Base-by-base conservation (phyloP, 1,284 basidiomycete genomes). In the Tilletia walkeri region DNA sequence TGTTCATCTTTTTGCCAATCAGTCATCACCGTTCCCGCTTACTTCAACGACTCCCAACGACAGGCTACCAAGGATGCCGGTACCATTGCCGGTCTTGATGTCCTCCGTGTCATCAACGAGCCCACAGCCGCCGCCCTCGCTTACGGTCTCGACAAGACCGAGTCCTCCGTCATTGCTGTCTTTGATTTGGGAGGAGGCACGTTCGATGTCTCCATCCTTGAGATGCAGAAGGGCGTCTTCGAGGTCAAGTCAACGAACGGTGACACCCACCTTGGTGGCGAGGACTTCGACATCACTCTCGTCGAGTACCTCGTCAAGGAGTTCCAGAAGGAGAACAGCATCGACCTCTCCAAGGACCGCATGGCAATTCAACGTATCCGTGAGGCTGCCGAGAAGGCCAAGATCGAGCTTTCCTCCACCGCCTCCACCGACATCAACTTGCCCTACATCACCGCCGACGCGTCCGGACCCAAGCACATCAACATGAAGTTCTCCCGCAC, bases 311-410 rank as follows among this genome's bases (percentile, higher is more conserved):
- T 99, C 82, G 86, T 97, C 68, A 87, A 88, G 73, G 92, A 94
- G 85, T 98, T 97, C 90, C 92, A 97, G 90, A 95, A 95, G 87
- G 90, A 95, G 84, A 88, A 87, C 6, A 92, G 93, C 67, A 87
- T 92, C 75, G 91, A 94, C 84, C 89, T 98, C 63, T 88, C 87
- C 78, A 87, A 88, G 76, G 95, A 99, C 85, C 89, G 91, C 70
- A 96, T 97, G 91, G 94, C 95, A n/a, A 93, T 99, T 80, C 95
- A 98, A 86, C 94, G 95, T 86, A 93, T 99, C 79, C 93, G 95
- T 84, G 95, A 98, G 86, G 95, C 95, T 38, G 94, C 95, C 38
- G 95, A 98, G 88, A 97, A 98, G 88, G 95, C 95, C 77, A 99
- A 99, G 89, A 96, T 96, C 72, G 95, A 98, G 85, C 88, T 98